Percentiles rank a stretch among this genome's conserved stretches.
phyloP scores from a whole-genome alignment of 345 rosid genomes.

The Arabidopsis arenosa region DNA sequence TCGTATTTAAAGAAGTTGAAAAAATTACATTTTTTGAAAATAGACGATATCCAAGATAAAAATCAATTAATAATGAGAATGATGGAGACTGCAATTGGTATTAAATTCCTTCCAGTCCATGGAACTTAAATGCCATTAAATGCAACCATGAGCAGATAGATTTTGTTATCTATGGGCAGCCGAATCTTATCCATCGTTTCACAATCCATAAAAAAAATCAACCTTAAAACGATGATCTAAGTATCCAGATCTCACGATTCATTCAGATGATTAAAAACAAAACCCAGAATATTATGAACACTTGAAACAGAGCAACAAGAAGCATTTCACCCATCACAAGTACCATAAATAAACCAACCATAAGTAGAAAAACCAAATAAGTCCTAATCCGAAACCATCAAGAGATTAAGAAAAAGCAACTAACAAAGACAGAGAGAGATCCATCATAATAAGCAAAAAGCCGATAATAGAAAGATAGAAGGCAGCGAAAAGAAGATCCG shows the following conservation, averaged over 20 bases:
- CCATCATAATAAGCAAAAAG: slow-evolving; percentile 9
- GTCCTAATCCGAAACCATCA: slow-evolving; percentile 34
- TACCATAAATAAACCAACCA: slow-evolving; percentile 12
- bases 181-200: not conserved
- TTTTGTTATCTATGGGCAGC: not conserved
- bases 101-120: slow-evolving; percentile 3
- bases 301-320: slow-evolving; percentile 20
- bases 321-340: slow-evolving; percentile 6
- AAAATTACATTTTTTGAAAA: too few species aligned
- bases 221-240: not conserved
- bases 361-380: slow-evolving; percentile 16
- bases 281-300: slow-evolving; percentile 19
- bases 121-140: not conserved
- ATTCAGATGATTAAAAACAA: not conserved
- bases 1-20: too few species aligned
- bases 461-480: slow-evolving; percentile 13
- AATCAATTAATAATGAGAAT: not conserved
- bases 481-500: not conserved
- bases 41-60: not conserved
- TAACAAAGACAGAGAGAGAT: slow-evolving; percentile 17
- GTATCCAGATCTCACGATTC: slow-evolving; percentile 7
- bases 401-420: not conserved
- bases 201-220: not conserved
- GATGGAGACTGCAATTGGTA: not conserved
- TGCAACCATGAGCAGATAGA: not conserved